Base-by-base conservation (phyloP, 768 basidiomycete species). In the Suillus bovinus region DNA sequence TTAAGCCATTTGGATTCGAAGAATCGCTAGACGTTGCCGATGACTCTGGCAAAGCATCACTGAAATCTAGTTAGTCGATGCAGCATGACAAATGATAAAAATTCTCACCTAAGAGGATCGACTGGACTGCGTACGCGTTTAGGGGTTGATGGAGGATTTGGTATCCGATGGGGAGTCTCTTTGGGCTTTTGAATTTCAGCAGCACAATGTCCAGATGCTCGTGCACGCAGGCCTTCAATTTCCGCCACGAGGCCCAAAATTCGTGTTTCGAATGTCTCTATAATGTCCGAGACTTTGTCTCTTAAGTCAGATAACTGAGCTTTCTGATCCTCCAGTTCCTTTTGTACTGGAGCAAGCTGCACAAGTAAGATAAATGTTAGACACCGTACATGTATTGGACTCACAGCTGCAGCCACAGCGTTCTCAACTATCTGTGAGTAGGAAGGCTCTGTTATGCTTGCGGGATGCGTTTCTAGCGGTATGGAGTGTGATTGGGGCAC, bases 271-370 rank as follows among this genome's bases (percentile, higher is more conserved):
- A 74, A 75, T 11, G 71, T 71, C 39, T 71, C 70, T 17, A 74
- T 64, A 58, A 74, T 22, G 59, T 62, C 64, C 57, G 75, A 63
- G 17, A 74, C 66, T 53, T 73, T 74, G 41, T 75, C 69, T 61
- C 66, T 75, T 14, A 74, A 59, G 44, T 76, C 72, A 33, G 64
- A 74, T 24, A 85, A 68, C 67, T 86, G 82, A 38, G 76, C 69
- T 69, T 79, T 81, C 57, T 86, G 75, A 4, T 75, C 71, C 60
- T 80, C 74, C 24, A 85, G 68, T 66, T 84, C 84, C 56, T 80
- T 78, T 59, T 82, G 78, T 16, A 88, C 68, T 20, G 87, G 85
- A 41, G 77, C 79, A 60, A 85, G 66, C 85, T 86, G 55, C 34
- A 14, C 39, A 14, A 39, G 71, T 58, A 62, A 64, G 60, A 49